These are phyloP conservation scores for grape (Vitis vinifera) DNA, from an alignment of 164 flowering plant species.

Conservation along the genomic window ASM3070453v1 NC_081811.1:10313501-10314000, in stretches of 20 bases:
- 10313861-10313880: slow-evolving; percentile 92
- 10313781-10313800: slow-evolving; percentile 92
- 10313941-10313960: slow-evolving; percentile 65
- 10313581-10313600: slow-evolving; percentile 91
- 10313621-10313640: slow-evolving; percentile 76
- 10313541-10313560: too few relatives aligned
- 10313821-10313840: too few relatives aligned
- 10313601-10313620: slow-evolving; percentile 94
- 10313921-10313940: slow-evolving; percentile 26
- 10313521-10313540: too few relatives aligned
- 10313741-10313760: slow-evolving; percentile 76
- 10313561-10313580: too few relatives aligned
- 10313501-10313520: too few relatives aligned
- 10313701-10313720: slow-evolving; percentile 81
- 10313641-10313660: slow-evolving; percentile 96
- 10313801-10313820: slow-evolving; percentile 87
- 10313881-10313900: slow-evolving; percentile 60
- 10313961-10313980: too few relatives aligned
- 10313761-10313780: slow-evolving; percentile 91
- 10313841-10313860: too few relatives aligned
- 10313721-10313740: slow-evolving; percentile 75
- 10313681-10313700: slow-evolving; percentile 95
- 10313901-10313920: slow-evolving; percentile 76
- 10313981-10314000: too few relatives aligned
- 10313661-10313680: slow-evolving; percentile 98